Percentiles rank a stretch among this genome's conserved stretches.
Conservation (phyloP, 2,329 filamentous ascomycete genomes). For the Fusarium decemcellulare region DNA sequence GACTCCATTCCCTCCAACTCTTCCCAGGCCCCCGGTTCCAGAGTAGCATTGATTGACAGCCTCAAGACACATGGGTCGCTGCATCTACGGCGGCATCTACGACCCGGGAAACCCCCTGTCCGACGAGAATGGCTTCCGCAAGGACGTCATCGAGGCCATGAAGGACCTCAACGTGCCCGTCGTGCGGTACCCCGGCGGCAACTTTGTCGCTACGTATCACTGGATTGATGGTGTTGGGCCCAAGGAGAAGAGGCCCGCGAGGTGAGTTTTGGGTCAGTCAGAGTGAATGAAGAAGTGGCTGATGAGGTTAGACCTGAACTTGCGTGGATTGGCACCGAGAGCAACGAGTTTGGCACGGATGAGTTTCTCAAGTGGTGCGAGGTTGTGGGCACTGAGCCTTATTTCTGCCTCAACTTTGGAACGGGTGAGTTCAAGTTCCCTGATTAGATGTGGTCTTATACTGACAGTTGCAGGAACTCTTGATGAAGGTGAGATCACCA, state of each 20-base stretch:
- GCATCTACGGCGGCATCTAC: conserved; percentile 90
- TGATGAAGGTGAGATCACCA: no score
- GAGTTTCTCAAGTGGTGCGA: conserved; percentile 89
- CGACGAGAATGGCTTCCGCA: conserved; percentile 82
- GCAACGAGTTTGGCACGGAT: conserved; percentile 86
- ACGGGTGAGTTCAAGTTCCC: conserved; percentile 65
- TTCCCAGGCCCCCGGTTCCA: conserved; percentile 2
- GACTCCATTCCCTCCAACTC: not conserved
- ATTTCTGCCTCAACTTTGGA: conserved; percentile 85
- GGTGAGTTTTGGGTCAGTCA: conserved; percentile 39
- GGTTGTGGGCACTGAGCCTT: conserved; percentile 81
- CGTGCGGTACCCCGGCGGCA: conserved; percentile 85
- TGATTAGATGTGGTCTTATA: no score
- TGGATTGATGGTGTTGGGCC: conserved; percentile 88
- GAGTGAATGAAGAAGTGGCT: not conserved
- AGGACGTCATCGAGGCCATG: conserved; percentile 81
- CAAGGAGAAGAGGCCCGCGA: conserved; percentile 73
- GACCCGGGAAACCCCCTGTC: conserved; percentile 82
- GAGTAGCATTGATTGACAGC: conserved; percentile 22
- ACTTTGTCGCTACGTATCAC: conserved; percentile 88
- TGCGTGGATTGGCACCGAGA: conserved; percentile 84
- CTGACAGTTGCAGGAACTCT: conserved; percentile 52
- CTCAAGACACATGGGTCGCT: conserved; percentile 87
- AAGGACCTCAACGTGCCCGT: conserved; percentile 83
- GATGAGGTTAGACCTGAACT: conserved; percentile 70